Base-by-base conservation (phyloP, 805 yeast species). In the Lachancea lanzarotensis region DNA sequence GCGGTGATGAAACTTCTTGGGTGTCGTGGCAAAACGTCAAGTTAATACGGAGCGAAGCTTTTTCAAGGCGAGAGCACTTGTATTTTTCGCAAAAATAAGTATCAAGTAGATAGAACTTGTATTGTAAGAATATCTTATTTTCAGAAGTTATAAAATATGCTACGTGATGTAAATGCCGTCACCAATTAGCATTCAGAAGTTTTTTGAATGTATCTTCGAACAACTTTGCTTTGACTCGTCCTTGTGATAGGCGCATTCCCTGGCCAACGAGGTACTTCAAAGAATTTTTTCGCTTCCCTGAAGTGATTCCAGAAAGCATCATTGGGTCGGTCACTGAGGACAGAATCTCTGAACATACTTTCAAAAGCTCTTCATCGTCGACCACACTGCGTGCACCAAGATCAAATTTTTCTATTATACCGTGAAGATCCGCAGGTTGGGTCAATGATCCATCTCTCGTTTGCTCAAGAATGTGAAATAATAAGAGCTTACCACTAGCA, bases 231-330 rank as follows among this genome's bases (percentile, higher is more conserved):
- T 60, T 56, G 9, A 71, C 62, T 40, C 65, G 65, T 1, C 97
- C 97, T 52, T 81, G 84, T 1, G 87, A 76, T 45, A 73, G 68
- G 55, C 79, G 78, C 95, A 93, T 87, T 16, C 88, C 95, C 57
- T 77, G 78, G 1, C 97, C 98, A 3, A 93, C 74, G 45, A 93
- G 68, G 55, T 71, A 86, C 55, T 88, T 85, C n/a, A 91, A 55
- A 11, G 89, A 78, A 30, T 75, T 76, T 35, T 67, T 64, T 51
- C 76, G 78, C 44, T 81, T 80, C 2, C 89, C 90, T 0, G 66
- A 54, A 18, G 60, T 59, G 22, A 88, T 72, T 41, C 76, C 76
- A 16, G 69, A 64, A 2, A 84, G 85, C 15, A 82, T 75, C 15
- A 75, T 76, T 0, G 70, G 70, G 52, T 83, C 53, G 30, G 52